Base-by-base conservation (phyloP, 2,329 filamentous ascomycete species). In the Ophioceras dolichostomum region DNA sequence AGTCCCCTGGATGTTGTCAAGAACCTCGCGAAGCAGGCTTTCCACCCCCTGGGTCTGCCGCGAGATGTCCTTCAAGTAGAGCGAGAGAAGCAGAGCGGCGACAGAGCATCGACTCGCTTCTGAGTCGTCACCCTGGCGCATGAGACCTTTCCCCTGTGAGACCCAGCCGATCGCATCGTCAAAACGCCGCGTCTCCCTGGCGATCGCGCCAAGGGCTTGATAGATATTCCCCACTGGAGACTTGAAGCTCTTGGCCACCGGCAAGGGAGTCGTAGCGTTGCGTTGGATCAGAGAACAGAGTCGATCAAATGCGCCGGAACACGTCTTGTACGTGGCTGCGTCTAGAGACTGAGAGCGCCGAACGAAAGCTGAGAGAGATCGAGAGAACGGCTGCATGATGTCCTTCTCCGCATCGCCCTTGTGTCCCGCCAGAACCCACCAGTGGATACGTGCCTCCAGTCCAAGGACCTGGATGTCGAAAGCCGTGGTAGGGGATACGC, bases 401-500 rank as follows among this genome's bases (percentile, higher is more conserved):
- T 86, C 80, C 39, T 75, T 76, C 26, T 76, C 69, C 4, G 69
- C 51, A 40, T 80, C 68, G 1, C 69, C 70, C 41, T 68, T 54
- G 47, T 83, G 77, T 2, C 67, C 64, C 6, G 70, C 70, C 40
- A 84, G 48, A 30, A 57, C 62, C 80, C 81, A 86, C 69, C 76
- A 83, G 30, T 63, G 59, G n/a, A 78, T 55, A 21, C 79, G 70
- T 7, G 69, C 61, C 18, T 67, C 64, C 28, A 88, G 65, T 9
- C 76, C 80, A 1, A 83, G 54, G 1, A 65, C 59, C 46, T 87
- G 82, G 1, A 86, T 53, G 42, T 73, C 67, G 35, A 87, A 68
- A 2, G 73, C 71, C 2, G 62, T 55, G 17, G 66, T 59, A 1
- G 82, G 77, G 2, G 63, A 62, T 4, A 77, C 65, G 41, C 67